These are phyloP conservation scores for Sordariomycetes sp. DNA, from an alignment of 2,329 filamentous ascomycete species.

Conservation along the genomic window DNA sequence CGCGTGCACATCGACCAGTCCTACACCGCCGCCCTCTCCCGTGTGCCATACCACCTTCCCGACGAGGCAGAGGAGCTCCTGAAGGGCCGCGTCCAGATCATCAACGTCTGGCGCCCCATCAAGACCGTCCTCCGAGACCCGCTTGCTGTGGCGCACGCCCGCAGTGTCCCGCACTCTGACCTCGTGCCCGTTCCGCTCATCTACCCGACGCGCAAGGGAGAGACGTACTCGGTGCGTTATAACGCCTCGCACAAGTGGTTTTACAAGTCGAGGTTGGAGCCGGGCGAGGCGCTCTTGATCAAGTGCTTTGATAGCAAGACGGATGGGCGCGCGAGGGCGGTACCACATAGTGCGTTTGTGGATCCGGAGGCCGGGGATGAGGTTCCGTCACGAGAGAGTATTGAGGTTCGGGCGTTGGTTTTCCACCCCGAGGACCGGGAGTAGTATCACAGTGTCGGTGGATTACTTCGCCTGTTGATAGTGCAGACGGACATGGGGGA, in stretches of 20 bases:
- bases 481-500: too few species aligned
- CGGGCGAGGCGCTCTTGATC: conserved; percentile 41
- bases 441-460: conserved; percentile 6
- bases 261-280: conserved; percentile 35
- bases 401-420: conserved; percentile 40
- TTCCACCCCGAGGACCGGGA: conserved; percentile 30
- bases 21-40: conserved; percentile 27
- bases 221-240: conserved; percentile 31
- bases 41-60: conserved; percentile 30
- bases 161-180: conserved; percentile 33
- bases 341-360: conserved; percentile 11
- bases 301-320: conserved; percentile 48
- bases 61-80: conserved; percentile 28
- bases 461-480: too few species aligned
- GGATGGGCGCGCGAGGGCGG: conserved; percentile 26
- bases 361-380: conserved; percentile 17
- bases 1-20: conserved; percentile 45
- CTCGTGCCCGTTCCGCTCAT: conserved; percentile 33
- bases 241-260: conserved; percentile 33
- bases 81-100: conserved; percentile 32
- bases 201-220: conserved; percentile 34
- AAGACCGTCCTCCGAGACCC: conserved; percentile 38
- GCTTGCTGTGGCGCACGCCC: conserved; percentile 36
- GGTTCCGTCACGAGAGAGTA: conserved; percentile 41
- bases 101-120: conserved; percentile 40